Evolutionary conservation across 306 rosid genomes (phyloP), one percentile per base, ranked within the genome.

Genomic region (Dalbergia cochinchinensis): DNA sequence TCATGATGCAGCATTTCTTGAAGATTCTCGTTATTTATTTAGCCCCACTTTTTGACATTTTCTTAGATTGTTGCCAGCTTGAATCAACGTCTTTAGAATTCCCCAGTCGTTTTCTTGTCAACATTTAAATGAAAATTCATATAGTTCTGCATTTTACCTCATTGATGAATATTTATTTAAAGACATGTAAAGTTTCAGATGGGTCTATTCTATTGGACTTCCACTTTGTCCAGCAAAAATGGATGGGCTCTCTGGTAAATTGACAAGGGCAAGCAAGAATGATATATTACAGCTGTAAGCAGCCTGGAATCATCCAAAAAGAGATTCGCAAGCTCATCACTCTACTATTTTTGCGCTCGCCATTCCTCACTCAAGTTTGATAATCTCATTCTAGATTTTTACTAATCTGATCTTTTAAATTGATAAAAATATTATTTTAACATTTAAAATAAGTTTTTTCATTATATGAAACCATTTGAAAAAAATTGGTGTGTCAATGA

Each of bases 1-100:
- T 87, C 90, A 7, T 96, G 91, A 87, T 85, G 85, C 83, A 75
- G 37, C 75, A 5, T 54, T 67, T 76, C 69, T 81, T 20, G 51
- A 86, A 71, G 64, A 39, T 61, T 65, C 26, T 58, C 72, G 60
- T 72, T 34, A 47, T 79, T 20, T 64, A 65, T 35, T 61, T n/a
- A n/a, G n/a, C n/a, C n/a, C 73, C 73, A 44, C 58, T 75, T 77
- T 74, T 80, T 73, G 31, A 78, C 73, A 63, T 77, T 69, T 64
- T 77, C 63, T 53, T 75, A 74, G 83, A 74, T 66, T 34, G 51
- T 76, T 58, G 82, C 76, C 39, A 35, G 53, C 68, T 42, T 73
- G 71, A 61, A 82, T 79, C 80, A 73, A 69, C 69, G 35, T 61
- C 51, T 41, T 80, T 81, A 76, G 74, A 54, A 67, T 78, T 79